A percentile compares a stretch with the other conserved stretches of the same genome.
Evolutionary conservation across 1,284 basidiomycete genomes (phyloP).

Genomic region (Cutaneotrichosporon sp.): DNA sequence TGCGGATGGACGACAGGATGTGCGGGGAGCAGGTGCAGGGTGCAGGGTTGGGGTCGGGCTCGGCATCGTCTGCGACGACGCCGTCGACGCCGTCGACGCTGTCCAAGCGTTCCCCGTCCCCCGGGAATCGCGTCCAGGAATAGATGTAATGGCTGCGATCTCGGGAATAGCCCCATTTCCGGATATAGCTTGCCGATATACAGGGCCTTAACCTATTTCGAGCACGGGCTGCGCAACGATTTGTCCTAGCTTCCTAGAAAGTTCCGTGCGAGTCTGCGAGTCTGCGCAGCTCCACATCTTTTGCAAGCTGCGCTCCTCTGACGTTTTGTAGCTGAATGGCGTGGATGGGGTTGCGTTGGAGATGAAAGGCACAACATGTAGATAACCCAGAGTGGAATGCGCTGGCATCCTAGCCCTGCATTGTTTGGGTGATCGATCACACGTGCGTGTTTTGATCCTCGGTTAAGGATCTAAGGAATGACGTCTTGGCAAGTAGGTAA

Average conservation of each 20-base stretch:
- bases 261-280: no score
- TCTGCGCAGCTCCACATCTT: no score
- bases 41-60: neutral
- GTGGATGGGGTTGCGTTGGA: no score
- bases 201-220: no score
- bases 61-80: neutral
- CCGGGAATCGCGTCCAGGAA: neutral
- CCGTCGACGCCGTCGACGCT: neutral
- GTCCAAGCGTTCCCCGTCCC: no score
- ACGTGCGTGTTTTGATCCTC: neutral
- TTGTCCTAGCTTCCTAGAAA: no score
- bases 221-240: no score
- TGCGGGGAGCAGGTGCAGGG: neutral
- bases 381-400: neutral
- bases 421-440: neutral
- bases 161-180: no score
- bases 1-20: constrained; percentile 1
- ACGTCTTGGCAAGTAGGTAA: neutral
- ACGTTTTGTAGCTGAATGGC: no score
- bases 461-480: neutral
- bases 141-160: neutral
- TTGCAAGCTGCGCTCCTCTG: no score
- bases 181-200: no score
- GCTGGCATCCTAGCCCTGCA: no score
- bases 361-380: neutral